Percentiles rank a stretch among this genome's conserved stretches.
Evolutionary conservation across 2,329 filamentous ascomycete species (phyloP).

Genomic region (Tolypocladium paradoxum): DNA sequence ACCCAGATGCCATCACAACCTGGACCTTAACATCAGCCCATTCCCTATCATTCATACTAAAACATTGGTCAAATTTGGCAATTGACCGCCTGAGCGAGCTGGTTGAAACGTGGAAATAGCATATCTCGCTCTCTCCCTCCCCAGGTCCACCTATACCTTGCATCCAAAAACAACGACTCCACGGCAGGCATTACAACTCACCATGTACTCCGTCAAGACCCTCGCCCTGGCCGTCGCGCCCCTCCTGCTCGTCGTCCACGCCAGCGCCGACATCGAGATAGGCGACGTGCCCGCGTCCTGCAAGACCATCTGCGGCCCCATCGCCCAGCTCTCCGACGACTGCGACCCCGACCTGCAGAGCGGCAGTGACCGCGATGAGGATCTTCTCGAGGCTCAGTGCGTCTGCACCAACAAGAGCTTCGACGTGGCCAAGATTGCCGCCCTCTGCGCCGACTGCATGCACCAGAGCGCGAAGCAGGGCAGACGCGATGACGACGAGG

Average conservation of each 20-base stretch:
- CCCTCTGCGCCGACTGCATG: slow-evolving; percentile 27
- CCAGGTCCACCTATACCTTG: no score
- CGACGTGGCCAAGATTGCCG: slow-evolving; percentile 23
- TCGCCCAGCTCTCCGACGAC: slow-evolving; percentile 20
- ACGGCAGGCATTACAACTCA: background rate
- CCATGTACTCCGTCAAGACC: slow-evolving; percentile 17
- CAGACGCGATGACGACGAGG: slow-evolving; percentile 7
- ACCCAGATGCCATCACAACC: no score
- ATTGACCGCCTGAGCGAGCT: no score
- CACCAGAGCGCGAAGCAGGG: slow-evolving; percentile 15
- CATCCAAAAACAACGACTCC: background rate
- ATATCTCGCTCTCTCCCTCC: no score
- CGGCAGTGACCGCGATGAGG: slow-evolving; percentile 21
- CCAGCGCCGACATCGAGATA: slow-evolving; percentile 21
- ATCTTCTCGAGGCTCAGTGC: slow-evolving; percentile 27
- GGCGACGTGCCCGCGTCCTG: slow-evolving; percentile 24
- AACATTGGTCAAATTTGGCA: no score
- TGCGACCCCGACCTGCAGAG: slow-evolving; percentile 23
- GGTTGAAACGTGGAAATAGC: no score
- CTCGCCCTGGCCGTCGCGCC: slow-evolving; percentile 16
- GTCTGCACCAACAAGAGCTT: slow-evolving; percentile 30
- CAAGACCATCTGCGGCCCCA: slow-evolving; percentile 23
- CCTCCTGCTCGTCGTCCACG: slow-evolving; percentile 16
- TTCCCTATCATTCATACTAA: no score
- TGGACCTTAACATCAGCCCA: no score